phyloP scores from a whole-genome alignment of 352 stramenopile species.

The Globisporangium radiosum region DNA sequence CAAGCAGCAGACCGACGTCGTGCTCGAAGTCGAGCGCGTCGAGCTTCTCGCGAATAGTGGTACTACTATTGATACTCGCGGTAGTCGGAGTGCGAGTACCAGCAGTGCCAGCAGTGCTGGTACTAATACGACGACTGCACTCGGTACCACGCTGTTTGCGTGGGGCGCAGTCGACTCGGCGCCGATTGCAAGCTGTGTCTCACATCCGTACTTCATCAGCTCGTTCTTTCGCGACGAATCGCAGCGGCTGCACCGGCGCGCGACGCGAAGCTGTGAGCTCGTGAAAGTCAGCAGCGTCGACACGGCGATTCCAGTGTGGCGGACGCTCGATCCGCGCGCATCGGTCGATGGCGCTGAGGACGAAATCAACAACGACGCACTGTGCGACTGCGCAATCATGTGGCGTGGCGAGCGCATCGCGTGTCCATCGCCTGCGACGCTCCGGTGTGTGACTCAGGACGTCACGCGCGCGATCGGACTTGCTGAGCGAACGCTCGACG shows the following conservation, averaged over 20 bases:
- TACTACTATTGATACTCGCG: conserved; percentile 1
- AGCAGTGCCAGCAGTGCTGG: background rate
- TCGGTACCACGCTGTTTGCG: conserved; percentile 16
- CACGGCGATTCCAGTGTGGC: conserved; percentile 58
- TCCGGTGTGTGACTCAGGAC: conserved; percentile 30
- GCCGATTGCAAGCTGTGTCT: conserved; percentile 46
- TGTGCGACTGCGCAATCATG: conserved; percentile 29
- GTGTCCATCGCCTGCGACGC: conserved; percentile 23
- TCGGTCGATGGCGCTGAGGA: background rate
- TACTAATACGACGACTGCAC: conserved; percentile 21
- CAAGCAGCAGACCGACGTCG: conserved; percentile 30
- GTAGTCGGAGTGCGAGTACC: conserved; percentile 11
- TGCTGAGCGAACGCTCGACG: conserved; percentile 43
- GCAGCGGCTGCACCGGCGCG: conserved; percentile 31
- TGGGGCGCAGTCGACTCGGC: conserved; percentile 39
- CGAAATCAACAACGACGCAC: conserved; percentile 10
- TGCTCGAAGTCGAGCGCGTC: conserved; percentile 69
- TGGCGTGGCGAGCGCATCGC: conserved; percentile 25
- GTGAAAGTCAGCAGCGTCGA: conserved; percentile 64
- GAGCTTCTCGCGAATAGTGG: conserved; percentile 29
- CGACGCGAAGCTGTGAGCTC: conserved; percentile 58
- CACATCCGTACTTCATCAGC: conserved; percentile 68
- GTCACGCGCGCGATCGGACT: conserved; percentile 28
- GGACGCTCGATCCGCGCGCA: conserved; percentile 27
- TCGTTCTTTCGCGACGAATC: conserved; percentile 64